Conservation (phyloP, 805 yeast genomes). For the Tetrapisispora phaffii region DNA sequence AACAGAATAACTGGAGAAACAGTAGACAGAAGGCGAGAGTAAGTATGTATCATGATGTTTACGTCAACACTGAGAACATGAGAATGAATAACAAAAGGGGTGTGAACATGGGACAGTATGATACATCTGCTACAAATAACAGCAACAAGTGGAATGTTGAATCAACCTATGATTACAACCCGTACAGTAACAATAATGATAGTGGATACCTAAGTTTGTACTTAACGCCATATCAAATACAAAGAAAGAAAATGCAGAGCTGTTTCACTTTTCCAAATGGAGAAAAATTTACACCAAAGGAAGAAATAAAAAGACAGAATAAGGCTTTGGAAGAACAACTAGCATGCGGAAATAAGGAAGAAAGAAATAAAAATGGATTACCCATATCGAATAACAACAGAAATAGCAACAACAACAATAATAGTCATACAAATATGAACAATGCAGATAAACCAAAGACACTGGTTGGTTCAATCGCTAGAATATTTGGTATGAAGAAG, state of each 20-base stretch:
- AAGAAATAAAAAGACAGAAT: neutral
- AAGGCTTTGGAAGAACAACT: neutral
- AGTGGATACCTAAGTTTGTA: neutral
- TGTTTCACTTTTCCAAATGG: constrained; percentile 28
- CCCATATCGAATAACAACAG: neutral
- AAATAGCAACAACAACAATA: neutral
- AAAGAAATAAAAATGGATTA: neutral
- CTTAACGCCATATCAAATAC: constrained; percentile 25
- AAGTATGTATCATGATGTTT: neutral
- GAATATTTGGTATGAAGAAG: neutral
- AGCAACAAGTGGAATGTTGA: neutral
- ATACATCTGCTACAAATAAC: neutral
- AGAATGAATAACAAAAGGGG: neutral
- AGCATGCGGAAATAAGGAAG: neutral
- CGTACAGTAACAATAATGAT: constrained; percentile 1
- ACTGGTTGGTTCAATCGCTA: neutral
- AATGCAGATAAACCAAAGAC: neutral
- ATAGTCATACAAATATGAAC: neutral
- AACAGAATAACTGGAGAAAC: neutral
- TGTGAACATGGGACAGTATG: neutral
- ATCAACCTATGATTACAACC: neutral
- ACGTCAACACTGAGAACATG: neutral
- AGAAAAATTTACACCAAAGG: constrained; percentile 26
- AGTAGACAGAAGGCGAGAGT: neutral
- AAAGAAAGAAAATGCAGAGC: constrained; percentile 22